Evolutionary conservation across 2,329 filamentous ascomycete genomes (phyloP), one percentile per base, ranked within the genome.

Genomic region (Trichophyton benhamiae): DNA sequence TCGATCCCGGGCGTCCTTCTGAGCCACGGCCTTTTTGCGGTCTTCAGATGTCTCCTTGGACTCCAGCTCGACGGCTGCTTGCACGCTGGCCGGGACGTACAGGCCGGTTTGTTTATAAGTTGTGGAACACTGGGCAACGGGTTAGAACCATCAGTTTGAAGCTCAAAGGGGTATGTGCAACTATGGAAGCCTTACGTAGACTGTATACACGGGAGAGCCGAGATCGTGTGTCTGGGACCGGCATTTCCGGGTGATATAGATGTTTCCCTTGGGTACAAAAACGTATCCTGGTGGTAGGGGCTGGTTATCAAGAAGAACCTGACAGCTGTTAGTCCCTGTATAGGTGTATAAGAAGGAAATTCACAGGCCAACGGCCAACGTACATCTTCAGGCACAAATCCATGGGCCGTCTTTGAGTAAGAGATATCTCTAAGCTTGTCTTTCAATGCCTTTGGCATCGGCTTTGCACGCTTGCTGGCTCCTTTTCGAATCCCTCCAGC

Each of bases 181-280:
- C 20, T n/a, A 20, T 13, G 27, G 22, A 22, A 7, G 22, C 27
- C 70, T 67, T 64, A 76, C 75, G 57, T 72, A 75, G 61, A 76
- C 70, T 2, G 71, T 66, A 57, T 75, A 76, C 20, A 77, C 71
- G 7, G 65, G 61, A 30, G 63, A 65, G 4, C 63, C 58, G 4
- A 67, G 66, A 42, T 71, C 68, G 60, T 74, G 75, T 9, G 73
- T 76, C 27, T 68, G 68, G 33, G 62, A 66, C 22, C 75, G 72
- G 60, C 75, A 77, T 60, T 76, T 68, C 13, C 75, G 70, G n/a
- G 76, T 77, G 15, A 77, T 65, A 64, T 77, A 78, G 30, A 73
- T 67, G 61, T 77, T 68, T 11, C 76, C 76, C 65, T 73, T 76
- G 30, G 70, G 70, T 4, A 77, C 74, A 61, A 77, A 76, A 20